Evolutionary conservation across 2,329 filamentous ascomycete species (phyloP), one percentile per base, ranked within the genome.

Genomic region (Tricladium varicosporioides): DNA sequence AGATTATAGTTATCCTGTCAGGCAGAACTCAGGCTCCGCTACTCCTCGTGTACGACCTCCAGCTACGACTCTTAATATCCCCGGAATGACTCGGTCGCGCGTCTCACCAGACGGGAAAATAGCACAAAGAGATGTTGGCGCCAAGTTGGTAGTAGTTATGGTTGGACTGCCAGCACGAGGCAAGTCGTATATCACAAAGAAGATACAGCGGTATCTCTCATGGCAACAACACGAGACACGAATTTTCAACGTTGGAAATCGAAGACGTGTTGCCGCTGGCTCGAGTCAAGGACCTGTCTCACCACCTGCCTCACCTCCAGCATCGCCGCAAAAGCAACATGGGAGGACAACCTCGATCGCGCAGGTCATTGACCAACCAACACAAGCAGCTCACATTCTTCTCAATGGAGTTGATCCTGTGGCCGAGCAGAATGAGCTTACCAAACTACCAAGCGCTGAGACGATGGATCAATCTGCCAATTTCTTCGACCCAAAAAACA

Each of bases 181-280:
- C 71, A 99, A 99, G 77, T 97, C 92, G 54, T 99, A 99, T 75
- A 96, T 99, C 68, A 97, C 94, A 60, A 97, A 97, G 79, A 99
- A 99, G 77, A 83, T 99, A 61, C 89, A 94, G 58, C 84, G 94
- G 60, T 99, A 97, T 71, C 78, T 99, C 51, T 93, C 95, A 50
- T 99, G 94, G 94, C 86, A 97, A 69, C 94, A 99, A 70, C 93
- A 99, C 74, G 91, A 96, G 69, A 94, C 92, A 11, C 84, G 82
- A 64, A 97, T 99, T 66, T 99, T 99, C 83, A 99, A 99, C 68
- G 94, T 99, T 40, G 94, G 94, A 59, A 93, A 96, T 73, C 83
- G 92, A 69, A 83, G 94, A 67, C 87, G 94, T 66, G 84, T 92
- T 51, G 91, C 87, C 15, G 89, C 88, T 45, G 88, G 88, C 51